Evolutionary conservation across 2,329 filamentous ascomycete genomes (phyloP), one percentile per base, ranked within the genome.

Genomic region (Cladosporium sp.): DNA sequence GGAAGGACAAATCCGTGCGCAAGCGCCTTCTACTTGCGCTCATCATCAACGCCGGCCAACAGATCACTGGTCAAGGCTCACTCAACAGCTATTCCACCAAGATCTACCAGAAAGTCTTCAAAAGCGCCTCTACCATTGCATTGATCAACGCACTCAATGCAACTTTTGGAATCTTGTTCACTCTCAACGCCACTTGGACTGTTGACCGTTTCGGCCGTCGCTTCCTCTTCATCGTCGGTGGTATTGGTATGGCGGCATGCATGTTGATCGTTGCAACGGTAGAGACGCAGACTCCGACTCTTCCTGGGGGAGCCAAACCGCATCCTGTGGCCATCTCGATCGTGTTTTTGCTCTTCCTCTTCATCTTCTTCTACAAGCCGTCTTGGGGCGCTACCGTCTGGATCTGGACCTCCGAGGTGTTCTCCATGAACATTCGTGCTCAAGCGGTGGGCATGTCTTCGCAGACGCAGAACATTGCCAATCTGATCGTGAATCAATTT

Each of bases 71-170:
- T 17, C 85, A 88, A 67, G 85, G 85, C 55, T 84, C 83, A 1
- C 75, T 88, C 57, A 88, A 88, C 75, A 78, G 79, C 3, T 88
- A 88, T 74, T 84, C 80, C 17, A 85, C 84, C n/a, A 79, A 80
- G 58, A 85, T 88, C 61, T 88, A 88, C 73, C 80, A 85, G 70
- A 83, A 85, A 64, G 79, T 88, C 19, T 88, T 84, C 73, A 75
- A 70, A 19, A 74, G 68, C 48, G 70, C 68, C 49, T 71, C 77
- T 43, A 82, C 77, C 18, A 86, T 88, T 64, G 82, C 83, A 55
- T 73, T 88, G 27, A 88, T 88, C 73, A 88, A 88, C 64, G 85
- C 85, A 3, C 73, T 88, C 48, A 88, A 88, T 64, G 84, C 84
- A 36, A 88, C 84, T 5, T 85, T 83, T 57, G 83, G 83, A 51